Base-by-base conservation (phyloP, 768 basidiomycete genomes). In the Boletellus emodensis region DNA sequence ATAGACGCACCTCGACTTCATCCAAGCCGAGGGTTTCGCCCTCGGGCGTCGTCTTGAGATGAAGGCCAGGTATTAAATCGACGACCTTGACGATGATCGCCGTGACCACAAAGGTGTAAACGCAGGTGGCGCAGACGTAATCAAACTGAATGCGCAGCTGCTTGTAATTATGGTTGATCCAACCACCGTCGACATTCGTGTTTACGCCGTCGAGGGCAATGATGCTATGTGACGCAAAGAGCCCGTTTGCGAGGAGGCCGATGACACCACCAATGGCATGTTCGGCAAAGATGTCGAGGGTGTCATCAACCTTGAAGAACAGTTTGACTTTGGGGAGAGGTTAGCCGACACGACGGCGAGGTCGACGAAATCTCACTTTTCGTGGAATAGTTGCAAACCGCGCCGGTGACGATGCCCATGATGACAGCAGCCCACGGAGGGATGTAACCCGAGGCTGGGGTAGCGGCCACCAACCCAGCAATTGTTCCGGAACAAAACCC, bases 401-500 rank as follows among this genome's bases (percentile, higher is more conserved):
- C 75, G 15, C 87, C 92, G 5, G 84, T 77, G 43, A 93, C 61
- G 58, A 85, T 67, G 36, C 94, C 94, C 55, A 87, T 77, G 24
- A 91, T 73, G 26, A 94, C 75, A 35, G 89, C 78, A 0, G 84
- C 80, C 81, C 92, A 90, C 3, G 86, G 76, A 28, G 82, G 82
- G 34, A 95, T 74, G 67, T 72, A 94, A 32, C 94, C 93, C 12
- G 87, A 85, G 10, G 89, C 85, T 10, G 94, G 93, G 13, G 92
- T 94, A 39, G 90, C 90, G 33, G 88, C 89, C 45, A 94, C 91
- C 42, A 91, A 77, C 39, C 90, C 92, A 20, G 90, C 86, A 54
- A 95, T 88, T 17, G 90, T 90, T 20, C 93, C 93, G 1, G 82
- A 70, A 70, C 94, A 95, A 68, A 96, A 87, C 28, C 91, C 90